phyloP scores from a whole-genome alignment of 192 early-diverging fungal genomes.

The Coemansia sp. region DNA sequence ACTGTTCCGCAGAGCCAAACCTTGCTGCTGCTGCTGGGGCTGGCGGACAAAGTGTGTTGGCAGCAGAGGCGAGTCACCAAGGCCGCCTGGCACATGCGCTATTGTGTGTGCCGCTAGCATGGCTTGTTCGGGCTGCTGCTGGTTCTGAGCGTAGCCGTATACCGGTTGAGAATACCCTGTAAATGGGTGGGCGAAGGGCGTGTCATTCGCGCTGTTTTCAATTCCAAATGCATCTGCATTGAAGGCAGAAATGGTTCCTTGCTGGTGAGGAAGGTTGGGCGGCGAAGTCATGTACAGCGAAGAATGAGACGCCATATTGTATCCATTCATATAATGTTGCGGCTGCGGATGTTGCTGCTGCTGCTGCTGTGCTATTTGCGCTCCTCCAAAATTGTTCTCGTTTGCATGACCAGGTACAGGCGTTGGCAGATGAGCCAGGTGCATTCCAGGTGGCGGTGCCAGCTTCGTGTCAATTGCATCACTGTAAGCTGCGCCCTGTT shows the following conservation, averaged over 20 bases:
- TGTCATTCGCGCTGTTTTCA: neutral
- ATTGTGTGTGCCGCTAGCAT: conserved; percentile 20
- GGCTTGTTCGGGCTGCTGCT: conserved; percentile 18
- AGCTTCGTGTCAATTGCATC: conserved; percentile 8
- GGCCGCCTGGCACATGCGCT: conserved; percentile 6
- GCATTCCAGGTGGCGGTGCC: conserved; percentile 5
- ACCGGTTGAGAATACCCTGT: conserved; percentile 7
- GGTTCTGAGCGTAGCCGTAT: conserved; percentile 10
- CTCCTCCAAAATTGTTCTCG: conserved; percentile 12
- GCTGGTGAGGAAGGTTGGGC: conserved; percentile 18
- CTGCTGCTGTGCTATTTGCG: conserved; percentile 14
- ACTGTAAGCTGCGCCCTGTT: neutral
- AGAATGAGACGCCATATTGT: conserved; percentile 27
- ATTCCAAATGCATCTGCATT: conserved; percentile 26
- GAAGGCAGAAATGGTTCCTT: conserved; percentile 11
- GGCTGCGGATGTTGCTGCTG: conserved; percentile 19
- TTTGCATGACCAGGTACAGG: conserved; percentile 12
- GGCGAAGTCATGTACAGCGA: conserved; percentile 41
- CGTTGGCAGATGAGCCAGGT: conserved; percentile 19
- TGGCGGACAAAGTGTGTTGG: conserved; percentile 21
- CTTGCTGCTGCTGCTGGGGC: conserved; percentile 11
- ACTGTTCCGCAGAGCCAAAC: conserved; percentile 13
- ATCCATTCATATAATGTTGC: conserved; percentile 15
- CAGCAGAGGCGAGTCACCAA: conserved; percentile 22
- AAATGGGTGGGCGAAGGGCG: conserved; percentile 8